Evolutionary conservation across 2,329 filamentous ascomycete genomes (phyloP).

Genomic region (Aspergillus sergii): DNA sequence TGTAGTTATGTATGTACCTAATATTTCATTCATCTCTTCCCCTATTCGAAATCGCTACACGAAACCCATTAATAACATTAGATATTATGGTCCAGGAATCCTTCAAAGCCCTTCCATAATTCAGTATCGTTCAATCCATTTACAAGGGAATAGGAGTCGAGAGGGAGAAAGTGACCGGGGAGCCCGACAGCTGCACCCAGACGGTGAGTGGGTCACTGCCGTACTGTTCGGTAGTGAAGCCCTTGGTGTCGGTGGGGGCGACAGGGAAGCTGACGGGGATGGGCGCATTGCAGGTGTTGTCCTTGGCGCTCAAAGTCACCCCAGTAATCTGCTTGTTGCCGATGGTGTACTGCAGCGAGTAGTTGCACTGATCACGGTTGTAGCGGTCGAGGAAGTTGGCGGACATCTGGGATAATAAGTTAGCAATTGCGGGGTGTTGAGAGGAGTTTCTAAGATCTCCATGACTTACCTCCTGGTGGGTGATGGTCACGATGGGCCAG

Average conservation of each 20-base stretch:
- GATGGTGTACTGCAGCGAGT: conserved; percentile 52
- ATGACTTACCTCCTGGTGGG: conserved; percentile 55
- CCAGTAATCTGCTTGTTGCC: conserved; percentile 50
- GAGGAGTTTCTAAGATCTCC: neutral
- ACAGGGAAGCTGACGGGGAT: conserved; percentile 60
- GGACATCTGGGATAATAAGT: conserved; percentile 40
- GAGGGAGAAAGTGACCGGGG: conserved; percentile 50
- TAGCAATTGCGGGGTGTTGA: neutral
- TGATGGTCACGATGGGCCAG: conserved; percentile 59
- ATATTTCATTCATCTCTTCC: neutral
- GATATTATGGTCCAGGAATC: conserved; percentile 1
- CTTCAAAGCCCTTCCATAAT: conserved; percentile 1
- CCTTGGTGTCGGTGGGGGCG: conserved; percentile 46
- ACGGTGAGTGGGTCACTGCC: conserved; percentile 58
- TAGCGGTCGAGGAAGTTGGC: conserved; percentile 56
- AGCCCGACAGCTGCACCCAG: conserved; percentile 52
- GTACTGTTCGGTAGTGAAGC: conserved; percentile 54
- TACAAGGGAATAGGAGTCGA: conserved; percentile 34
- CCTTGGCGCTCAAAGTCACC: conserved; percentile 53
- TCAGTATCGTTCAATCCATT: neutral
- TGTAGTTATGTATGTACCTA: neutral
- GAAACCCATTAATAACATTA: conserved; percentile 6
- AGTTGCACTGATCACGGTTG: conserved; percentile 56
- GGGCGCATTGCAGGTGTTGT: conserved; percentile 54
- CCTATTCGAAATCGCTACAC: neutral